Percentiles rank a stretch among this genome's conserved stretches.
phyloP scores from a whole-genome alignment of 805 yeast genomes.

The Yarrowia sp. region DNA sequence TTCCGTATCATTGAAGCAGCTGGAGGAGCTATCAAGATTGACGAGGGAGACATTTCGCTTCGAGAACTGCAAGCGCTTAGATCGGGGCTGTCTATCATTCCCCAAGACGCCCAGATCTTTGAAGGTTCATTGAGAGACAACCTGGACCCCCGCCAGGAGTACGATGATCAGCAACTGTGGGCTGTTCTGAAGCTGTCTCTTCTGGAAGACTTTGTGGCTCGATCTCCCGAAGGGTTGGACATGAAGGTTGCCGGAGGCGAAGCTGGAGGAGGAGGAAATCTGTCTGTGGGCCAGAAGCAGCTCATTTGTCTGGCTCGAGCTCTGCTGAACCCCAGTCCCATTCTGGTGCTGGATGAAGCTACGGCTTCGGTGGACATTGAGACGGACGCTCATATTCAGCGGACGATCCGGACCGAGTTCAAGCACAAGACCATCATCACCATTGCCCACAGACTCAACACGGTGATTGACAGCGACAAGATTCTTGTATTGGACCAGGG shows the following conservation, averaged over 20 bases:
- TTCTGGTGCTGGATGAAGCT: constrained; percentile 80
- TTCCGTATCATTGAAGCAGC: constrained; percentile 70
- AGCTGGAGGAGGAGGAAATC: constrained; percentile 75
- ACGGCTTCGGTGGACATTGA: constrained; percentile 82
- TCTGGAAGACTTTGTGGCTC: constrained; percentile 58
- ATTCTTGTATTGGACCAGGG: constrained; percentile 77
- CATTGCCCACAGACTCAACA: constrained; percentile 83
- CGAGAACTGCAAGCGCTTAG: constrained; percentile 75
- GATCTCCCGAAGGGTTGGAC: constrained; percentile 53
- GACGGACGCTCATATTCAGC: constrained; percentile 76
- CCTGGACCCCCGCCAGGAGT: constrained; percentile 73
- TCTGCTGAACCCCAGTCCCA: constrained; percentile 68
- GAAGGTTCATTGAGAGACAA: constrained; percentile 78
- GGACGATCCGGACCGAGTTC: constrained; percentile 73
- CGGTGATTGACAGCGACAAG: constrained; percentile 79
- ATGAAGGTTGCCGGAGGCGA: constrained; percentile 74
- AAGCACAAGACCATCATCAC: constrained; percentile 75
- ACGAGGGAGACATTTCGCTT: constrained; percentile 67
- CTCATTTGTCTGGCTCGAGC: constrained; percentile 81
- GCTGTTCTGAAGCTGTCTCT: constrained; percentile 65
- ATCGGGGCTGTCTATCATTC: constrained; percentile 76
- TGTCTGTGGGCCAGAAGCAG: constrained; percentile 85
- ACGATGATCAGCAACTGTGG: constrained; percentile 68
- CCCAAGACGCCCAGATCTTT: constrained; percentile 88
- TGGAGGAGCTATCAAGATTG: constrained; percentile 64